Evolutionary conservation across 495 filamentous ascomycete genomes (phyloP).

Genomic region (Xylaria bambusicola): DNA sequence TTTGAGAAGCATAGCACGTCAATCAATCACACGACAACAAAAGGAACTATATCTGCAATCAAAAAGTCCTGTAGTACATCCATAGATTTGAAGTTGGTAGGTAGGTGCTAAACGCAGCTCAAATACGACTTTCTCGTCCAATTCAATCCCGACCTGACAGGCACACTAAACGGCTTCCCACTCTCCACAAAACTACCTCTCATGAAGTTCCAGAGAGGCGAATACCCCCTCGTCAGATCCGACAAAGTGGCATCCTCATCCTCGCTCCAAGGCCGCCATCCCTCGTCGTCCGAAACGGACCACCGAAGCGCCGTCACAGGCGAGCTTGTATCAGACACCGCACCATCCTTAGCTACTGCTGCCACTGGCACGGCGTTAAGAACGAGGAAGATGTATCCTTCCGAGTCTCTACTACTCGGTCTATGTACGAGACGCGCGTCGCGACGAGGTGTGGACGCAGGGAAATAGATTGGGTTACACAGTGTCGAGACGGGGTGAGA

Average conservation of each 20-base stretch:
- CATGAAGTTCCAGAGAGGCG: slow-evolving; percentile 4
- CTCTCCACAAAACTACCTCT: slow-evolving; percentile 5
- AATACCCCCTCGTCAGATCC: neutral
- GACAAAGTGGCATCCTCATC: neutral
- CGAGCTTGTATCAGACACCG: neutral
- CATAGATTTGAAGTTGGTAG: too few species aligned
- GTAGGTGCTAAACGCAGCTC: too few species aligned
- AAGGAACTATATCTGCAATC: too few species aligned
- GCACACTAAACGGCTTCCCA: slow-evolving; percentile 12
- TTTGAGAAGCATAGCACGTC: too few species aligned
- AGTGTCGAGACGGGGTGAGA: neutral
- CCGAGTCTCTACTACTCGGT: neutral
- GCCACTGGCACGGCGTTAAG: neutral
- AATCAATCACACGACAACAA: too few species aligned
- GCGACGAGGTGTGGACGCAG: slow-evolving; percentile 1
- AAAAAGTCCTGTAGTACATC: too few species aligned
- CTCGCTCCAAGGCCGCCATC: slow-evolving; percentile 4
- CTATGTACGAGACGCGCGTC: slow-evolving; percentile 6
- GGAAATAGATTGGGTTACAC: slow-evolving; percentile 10
- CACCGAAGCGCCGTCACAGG: slow-evolving; percentile 5
- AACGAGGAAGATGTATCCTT: slow-evolving; percentile 8
- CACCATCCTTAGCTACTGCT: too few species aligned
- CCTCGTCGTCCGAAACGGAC: neutral
- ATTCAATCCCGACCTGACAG: slow-evolving; percentile 1
- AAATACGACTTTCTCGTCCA: slow-evolving; percentile 12